Evolutionary conservation across 345 rosid species (phyloP).

Genomic region (Syzygium oleosum): DNA sequence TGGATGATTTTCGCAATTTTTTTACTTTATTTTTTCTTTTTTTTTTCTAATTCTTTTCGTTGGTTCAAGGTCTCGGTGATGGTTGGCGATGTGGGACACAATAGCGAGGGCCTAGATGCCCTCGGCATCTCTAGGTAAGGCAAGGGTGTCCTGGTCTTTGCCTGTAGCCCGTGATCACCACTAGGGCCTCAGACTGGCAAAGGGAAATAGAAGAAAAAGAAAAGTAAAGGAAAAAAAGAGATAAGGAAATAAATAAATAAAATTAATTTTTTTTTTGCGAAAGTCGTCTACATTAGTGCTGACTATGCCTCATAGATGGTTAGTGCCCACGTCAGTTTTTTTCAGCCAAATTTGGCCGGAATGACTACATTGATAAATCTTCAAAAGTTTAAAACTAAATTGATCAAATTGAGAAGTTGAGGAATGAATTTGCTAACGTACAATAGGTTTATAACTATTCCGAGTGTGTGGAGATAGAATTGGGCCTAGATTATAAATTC

Average conservation of each 20-base stretch:
- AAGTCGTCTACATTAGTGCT: accelerated
- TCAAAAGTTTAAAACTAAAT: neutral
- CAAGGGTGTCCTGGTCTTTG: neutral
- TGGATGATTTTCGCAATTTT: neutral
- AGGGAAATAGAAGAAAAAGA: neutral
- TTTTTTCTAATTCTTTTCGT: neutral
- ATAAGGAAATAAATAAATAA: no score
- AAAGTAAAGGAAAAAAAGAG: accelerated
- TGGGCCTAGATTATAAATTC: neutral
- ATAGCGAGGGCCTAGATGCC: neutral
- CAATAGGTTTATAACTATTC: neutral
- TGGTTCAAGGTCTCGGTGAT: neutral
- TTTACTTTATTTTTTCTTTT: neutral
- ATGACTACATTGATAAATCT: neutral
- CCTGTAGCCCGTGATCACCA: neutral
- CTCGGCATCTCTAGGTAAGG: neutral
- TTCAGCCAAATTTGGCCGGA: neutral
- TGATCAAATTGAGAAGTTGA: neutral
- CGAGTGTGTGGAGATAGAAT: accelerated
- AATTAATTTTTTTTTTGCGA: neutral
- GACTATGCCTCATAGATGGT: accelerated
- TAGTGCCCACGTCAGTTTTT: accelerated
- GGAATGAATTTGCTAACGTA: accelerated
- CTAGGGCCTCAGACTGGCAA: neutral
- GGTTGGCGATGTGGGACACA: neutral